Conservation (phyloP, 2,329 filamentous ascomycete genomes). For the Xylariales sp. region DNA sequence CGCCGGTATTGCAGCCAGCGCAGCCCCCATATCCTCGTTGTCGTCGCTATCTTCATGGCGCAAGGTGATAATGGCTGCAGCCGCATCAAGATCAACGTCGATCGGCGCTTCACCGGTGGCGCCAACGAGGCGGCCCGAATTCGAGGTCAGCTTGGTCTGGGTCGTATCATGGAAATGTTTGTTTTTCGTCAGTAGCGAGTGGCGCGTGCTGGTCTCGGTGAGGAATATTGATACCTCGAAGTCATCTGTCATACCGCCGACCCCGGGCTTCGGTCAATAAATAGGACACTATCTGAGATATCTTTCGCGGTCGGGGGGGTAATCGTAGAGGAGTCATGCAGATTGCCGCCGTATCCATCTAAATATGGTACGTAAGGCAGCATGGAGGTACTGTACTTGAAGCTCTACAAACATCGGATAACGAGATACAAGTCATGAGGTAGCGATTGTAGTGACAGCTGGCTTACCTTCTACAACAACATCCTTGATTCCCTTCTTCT, state of each 20-base stretch:
- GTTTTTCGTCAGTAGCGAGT: constrained; percentile 80
- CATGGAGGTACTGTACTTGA: too few relatives aligned
- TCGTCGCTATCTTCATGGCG: constrained; percentile 58
- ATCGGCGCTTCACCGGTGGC: constrained; percentile 49
- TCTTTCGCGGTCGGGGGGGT: too few relatives aligned
- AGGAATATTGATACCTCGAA: constrained; percentile 95
- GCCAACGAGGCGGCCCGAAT: constrained; percentile 57
- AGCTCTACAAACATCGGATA: too few relatives aligned
- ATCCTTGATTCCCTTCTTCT: constrained; percentile 82
- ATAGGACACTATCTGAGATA: constrained; percentile 1
- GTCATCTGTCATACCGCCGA: constrained; percentile 57
- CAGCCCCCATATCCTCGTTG: constrained; percentile 52
- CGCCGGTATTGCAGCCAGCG: constrained; percentile 52
- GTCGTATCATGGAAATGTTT: constrained; percentile 66
- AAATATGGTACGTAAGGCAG: too few relatives aligned
- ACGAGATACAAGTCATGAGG: not conserved
- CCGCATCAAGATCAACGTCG: constrained; percentile 40
- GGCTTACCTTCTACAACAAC: constrained; percentile 70
- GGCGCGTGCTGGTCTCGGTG: constrained; percentile 77
- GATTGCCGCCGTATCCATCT: too few relatives aligned
- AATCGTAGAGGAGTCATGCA: too few relatives aligned
- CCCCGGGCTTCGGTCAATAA: not conserved
- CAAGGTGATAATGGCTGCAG: constrained; percentile 30
- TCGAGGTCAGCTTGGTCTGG: constrained; percentile 52
- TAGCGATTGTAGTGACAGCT: constrained; percentile 11